Evolutionary conservation across 805 yeast genomes (phyloP).

Genomic region (Pichia nakasei): DNA sequence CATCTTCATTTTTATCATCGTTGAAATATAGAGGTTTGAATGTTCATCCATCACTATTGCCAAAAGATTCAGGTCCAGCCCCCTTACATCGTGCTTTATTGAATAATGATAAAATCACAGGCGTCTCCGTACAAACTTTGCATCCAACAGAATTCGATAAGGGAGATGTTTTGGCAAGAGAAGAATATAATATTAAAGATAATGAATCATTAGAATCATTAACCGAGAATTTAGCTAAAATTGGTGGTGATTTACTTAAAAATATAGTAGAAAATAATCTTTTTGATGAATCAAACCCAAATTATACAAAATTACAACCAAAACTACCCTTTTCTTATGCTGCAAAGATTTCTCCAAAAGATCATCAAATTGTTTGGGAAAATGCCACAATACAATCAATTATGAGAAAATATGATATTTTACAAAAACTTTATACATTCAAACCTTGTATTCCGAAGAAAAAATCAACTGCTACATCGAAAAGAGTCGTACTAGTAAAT

Average conservation of each 20-base stretch:
- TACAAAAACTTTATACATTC: conserved; percentile 49
- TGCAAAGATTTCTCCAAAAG: conserved; percentile 38
- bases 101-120: conserved; percentile 54
- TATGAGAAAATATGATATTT: conserved; percentile 29
- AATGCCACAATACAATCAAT: conserved; percentile 22
- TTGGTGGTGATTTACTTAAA: conserved; percentile 54
- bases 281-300: conserved; percentile 16
- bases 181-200: conserved; percentile 31
- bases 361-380: conserved; percentile 42
- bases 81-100: conserved; percentile 78
- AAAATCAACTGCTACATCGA: neutral
- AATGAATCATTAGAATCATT: conserved; percentile 40
- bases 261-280: conserved; percentile 32
- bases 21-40: conserved; percentile 66
- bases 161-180: conserved; percentile 62
- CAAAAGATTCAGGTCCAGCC: conserved; percentile 77
- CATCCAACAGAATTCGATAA: conserved; percentile 82
- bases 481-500: conserved; percentile 42
- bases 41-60: conserved; percentile 88
- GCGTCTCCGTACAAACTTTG: conserved; percentile 82
- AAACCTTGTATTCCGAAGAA: conserved; percentile 26
- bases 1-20: conserved; percentile 41
- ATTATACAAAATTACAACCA: conserved; percentile 16
- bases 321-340: conserved; percentile 43
- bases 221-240: conserved; percentile 40